These are phyloP conservation scores for Barnettozyma sp. DNA, from an alignment of 805 yeast species.

Conservation along the genomic window DNA sequence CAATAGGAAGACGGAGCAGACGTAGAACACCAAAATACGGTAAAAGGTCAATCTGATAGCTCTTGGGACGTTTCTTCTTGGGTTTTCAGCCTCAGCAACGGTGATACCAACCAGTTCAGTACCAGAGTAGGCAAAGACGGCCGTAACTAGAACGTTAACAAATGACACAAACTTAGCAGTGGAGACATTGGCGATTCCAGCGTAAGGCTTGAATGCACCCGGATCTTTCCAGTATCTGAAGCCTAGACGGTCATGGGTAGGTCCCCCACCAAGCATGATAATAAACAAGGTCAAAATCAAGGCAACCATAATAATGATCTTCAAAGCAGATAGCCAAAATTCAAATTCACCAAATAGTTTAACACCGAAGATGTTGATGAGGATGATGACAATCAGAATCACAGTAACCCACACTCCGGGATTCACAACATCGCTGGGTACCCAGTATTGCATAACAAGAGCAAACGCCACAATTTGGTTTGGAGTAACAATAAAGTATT, in stretches of 20 bases:
- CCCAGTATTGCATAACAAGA: constrained; percentile 41
- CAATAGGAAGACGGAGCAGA: constrained; percentile 45
- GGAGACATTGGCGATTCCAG: constrained; percentile 29
- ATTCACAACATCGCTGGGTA: constrained; percentile 31
- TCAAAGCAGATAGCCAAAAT: constrained; percentile 38
- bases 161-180: constrained; percentile 46
- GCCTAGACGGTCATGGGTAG: constrained; percentile 63
- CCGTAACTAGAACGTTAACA: constrained; percentile 51
- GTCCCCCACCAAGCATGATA: constrained; percentile 71
- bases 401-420: constrained; percentile 58
- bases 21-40: constrained; percentile 68
- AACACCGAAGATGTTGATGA: constrained; percentile 45
- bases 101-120: constrained; percentile 53
- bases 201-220: constrained; percentile 46
- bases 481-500: constrained; percentile 17
- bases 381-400: constrained; percentile 29
- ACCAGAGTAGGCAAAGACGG: constrained; percentile 66
- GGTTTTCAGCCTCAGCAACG: constrained; percentile 41
- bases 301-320: constrained; percentile 51
- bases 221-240: constrained; percentile 63
- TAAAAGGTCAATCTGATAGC: constrained; percentile 53
- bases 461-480: constrained; percentile 51
- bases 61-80: constrained; percentile 42
- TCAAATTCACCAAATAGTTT: constrained; percentile 50
- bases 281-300: constrained; percentile 55